Percentiles rank a stretch among this genome's conserved stretches.
phyloP scores from a whole-genome alignment of 2,329 filamentous ascomycete genomes.

The Hypoxylon sp. region DNA sequence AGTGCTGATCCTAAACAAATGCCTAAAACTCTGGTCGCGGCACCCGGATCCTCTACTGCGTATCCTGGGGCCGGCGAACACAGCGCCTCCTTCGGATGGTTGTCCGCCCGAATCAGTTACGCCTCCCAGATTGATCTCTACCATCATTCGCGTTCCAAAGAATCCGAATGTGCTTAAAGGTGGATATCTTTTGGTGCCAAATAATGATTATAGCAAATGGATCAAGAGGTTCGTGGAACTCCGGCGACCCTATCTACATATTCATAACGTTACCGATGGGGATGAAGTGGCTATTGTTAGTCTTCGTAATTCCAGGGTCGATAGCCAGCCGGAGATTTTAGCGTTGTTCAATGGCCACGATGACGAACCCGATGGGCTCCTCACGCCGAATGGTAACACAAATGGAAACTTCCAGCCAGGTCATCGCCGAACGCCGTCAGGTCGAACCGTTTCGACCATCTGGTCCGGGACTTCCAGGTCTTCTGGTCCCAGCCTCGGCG shows the following conservation, averaged over 20 bases:
- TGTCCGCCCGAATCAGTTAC: slow-evolving; percentile 63
- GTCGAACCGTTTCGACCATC: slow-evolving; percentile 68
- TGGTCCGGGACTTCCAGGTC: slow-evolving; percentile 66
- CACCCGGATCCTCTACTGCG: slow-evolving; percentile 70
- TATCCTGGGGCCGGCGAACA: slow-evolving; percentile 73
- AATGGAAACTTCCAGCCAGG: slow-evolving; percentile 60
- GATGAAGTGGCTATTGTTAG: slow-evolving; percentile 94
- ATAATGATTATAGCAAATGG: slow-evolving; percentile 86
- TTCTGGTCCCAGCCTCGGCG: slow-evolving; percentile 63
- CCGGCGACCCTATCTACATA: slow-evolving; percentile 89
- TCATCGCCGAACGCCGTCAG: slow-evolving; percentile 66
- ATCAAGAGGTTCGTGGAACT: slow-evolving; percentile 94
- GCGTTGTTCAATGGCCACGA: slow-evolving; percentile 70
- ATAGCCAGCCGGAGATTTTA: slow-evolving; percentile 90
- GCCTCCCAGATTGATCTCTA: slow-evolving; percentile 79
- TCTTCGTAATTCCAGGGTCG: slow-evolving; percentile 89
- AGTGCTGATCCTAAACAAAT: slow-evolving; percentile 66
- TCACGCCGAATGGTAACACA: slow-evolving; percentile 50
- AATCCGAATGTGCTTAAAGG: slow-evolving; percentile 86
- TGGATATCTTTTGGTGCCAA: slow-evolving; percentile 88
- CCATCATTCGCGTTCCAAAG: slow-evolving; percentile 83
- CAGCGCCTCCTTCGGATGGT: slow-evolving; percentile 78
- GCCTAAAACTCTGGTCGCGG: slow-evolving; percentile 75
- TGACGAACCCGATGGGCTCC: slow-evolving; percentile 41
- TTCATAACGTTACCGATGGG: slow-evolving; percentile 87